A percentile compares a stretch with the other conserved stretches of the same genome.
These are phyloP conservation scores for Yarrowia hollandica DNA, from an alignment of 805 yeast species.

Conservation along the genomic window DNA sequence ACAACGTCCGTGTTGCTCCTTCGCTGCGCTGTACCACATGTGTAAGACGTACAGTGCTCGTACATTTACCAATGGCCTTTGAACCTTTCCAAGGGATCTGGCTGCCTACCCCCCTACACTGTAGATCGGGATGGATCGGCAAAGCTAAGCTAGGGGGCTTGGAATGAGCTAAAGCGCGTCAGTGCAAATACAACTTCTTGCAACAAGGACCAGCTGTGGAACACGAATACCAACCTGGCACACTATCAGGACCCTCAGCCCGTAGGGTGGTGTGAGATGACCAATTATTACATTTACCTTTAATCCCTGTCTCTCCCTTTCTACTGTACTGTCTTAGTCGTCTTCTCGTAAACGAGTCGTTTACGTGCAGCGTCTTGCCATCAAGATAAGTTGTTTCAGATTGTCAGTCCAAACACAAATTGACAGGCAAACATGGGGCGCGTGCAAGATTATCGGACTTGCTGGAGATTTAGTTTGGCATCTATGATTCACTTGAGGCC, in stretches of 20 bases:
- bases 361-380: background rate
- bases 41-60: no score
- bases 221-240: no score
- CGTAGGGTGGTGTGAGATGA: no score
- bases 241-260: no score
- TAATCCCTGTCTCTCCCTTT: background rate
- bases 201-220: no score
- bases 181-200: no score
- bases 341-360: background rate
- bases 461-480: background rate
- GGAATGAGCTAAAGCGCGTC: conserved; percentile 19
- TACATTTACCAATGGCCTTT: no score
- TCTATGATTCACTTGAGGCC: no score
- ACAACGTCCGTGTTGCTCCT: background rate
- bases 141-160: conserved; percentile 2
- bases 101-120: conserved; percentile 17
- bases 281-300: no score
- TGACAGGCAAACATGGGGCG: background rate
- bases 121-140: conserved; percentile 28
- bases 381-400: conserved; percentile 19
- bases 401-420: background rate
- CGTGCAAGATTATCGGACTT: background rate
- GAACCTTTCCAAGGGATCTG: conserved; percentile 1
- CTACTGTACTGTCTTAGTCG: no score
- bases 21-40: background rate